Percentiles rank a stretch among this genome's conserved stretches.
Evolutionary conservation across 1,139 yeast species (phyloP).

Genomic region (Kodamaea sp.): DNA sequence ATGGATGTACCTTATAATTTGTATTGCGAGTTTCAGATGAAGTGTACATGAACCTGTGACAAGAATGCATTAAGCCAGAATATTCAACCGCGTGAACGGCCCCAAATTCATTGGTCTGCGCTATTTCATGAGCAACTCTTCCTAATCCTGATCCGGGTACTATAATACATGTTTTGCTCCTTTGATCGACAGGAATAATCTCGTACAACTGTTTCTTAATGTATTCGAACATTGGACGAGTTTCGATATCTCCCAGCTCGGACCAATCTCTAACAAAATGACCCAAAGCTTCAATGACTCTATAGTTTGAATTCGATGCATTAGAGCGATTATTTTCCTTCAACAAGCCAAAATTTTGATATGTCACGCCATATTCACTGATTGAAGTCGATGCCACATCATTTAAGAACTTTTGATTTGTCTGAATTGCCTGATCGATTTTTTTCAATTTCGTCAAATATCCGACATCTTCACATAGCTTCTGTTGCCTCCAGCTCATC

Average conservation of each 20-base stretch:
- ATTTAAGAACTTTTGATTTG: constrained; percentile 45
- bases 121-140: constrained; percentile 60
- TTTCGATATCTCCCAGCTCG: constrained; percentile 38
- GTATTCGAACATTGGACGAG: constrained; percentile 51
- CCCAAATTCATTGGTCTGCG: constrained; percentile 32
- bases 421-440: constrained; percentile 41
- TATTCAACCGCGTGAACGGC: constrained; percentile 68
- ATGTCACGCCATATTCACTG: constrained; percentile 35
- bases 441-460: constrained; percentile 50
- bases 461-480: constrained; percentile 49
- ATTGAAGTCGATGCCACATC: constrained; percentile 43
- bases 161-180: constrained; percentile 44
- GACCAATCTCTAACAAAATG: constrained; percentile 80
- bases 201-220: constrained; percentile 32
- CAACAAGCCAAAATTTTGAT: constrained; percentile 36
- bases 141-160: constrained; percentile 85
- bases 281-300: constrained; percentile 68
- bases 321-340: constrained; percentile 10
- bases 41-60: constrained; percentile 54
- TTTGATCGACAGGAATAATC: constrained; percentile 23
- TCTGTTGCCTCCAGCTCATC: constrained; percentile 56
- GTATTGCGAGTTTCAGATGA: constrained; percentile 1
- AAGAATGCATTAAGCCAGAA: constrained; percentile 65
- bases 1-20: constrained; percentile 51
- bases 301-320: constrained; percentile 38